Conservation (phyloP, 2,329 filamentous ascomycete genomes). For the Fusarium ambrosium region DNA sequence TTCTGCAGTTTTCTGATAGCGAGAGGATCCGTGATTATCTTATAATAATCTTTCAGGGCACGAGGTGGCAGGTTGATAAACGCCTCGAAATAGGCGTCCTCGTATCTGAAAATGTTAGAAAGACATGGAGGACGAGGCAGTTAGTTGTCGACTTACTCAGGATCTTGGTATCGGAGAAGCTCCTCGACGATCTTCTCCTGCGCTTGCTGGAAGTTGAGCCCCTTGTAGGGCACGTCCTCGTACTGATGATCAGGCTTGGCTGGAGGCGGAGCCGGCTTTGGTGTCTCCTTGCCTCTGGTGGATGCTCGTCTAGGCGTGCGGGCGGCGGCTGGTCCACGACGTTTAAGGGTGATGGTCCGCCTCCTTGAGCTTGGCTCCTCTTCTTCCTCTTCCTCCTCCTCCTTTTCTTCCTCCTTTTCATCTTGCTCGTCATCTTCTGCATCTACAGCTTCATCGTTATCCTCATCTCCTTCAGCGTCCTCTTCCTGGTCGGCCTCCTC, state of each 20-base stretch:
- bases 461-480: slow-evolving; percentile 47
- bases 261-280: slow-evolving; percentile 54
- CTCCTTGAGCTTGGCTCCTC: slow-evolving; percentile 51
- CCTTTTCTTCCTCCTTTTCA: slow-evolving; percentile 50
- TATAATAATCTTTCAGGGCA: slow-evolving; percentile 86
- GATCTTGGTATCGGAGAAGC: slow-evolving; percentile 76
- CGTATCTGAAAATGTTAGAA: slow-evolving; percentile 64
- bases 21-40: slow-evolving; percentile 83
- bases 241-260: slow-evolving; percentile 66
- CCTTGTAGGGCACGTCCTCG: slow-evolving; percentile 73
- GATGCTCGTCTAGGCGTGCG: slow-evolving; percentile 52
- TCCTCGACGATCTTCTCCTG: slow-evolving; percentile 89
- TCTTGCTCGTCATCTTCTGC: slow-evolving; percentile 50
- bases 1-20: slow-evolving; percentile 85
- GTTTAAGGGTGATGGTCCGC: slow-evolving; percentile 57
- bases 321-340: slow-evolving; percentile 49
- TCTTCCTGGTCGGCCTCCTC: slow-evolving; percentile 50
- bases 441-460: slow-evolving; percentile 51
- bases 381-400: slow-evolving; percentile 49
- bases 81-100: slow-evolving; percentile 77
- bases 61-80: slow-evolving; percentile 85
- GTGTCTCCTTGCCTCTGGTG: slow-evolving; percentile 50
- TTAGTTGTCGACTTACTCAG: slow-evolving; percentile 63
- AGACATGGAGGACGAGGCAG: not conserved
- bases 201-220: slow-evolving; percentile 83